A percentile compares a stretch with the other conserved stretches of the same genome.
Evolutionary conservation across 352 stramenopile genomes (phyloP).

Genomic region (Globisporangium nunn): DNA sequence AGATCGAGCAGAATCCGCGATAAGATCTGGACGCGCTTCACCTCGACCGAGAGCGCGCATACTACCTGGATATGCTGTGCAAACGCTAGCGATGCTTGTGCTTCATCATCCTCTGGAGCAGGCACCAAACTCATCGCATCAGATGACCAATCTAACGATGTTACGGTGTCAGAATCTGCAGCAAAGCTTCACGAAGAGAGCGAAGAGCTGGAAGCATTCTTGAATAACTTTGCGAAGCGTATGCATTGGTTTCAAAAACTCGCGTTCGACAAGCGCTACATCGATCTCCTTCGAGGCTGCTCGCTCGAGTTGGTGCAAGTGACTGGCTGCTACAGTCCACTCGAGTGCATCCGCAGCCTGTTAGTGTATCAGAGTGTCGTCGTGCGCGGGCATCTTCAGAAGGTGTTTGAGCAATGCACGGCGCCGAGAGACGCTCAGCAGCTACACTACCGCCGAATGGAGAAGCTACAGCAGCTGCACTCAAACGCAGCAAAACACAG

Average conservation of each 20-base stretch:
- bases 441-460: conserved; percentile 43
- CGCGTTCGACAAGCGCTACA: conserved; percentile 41
- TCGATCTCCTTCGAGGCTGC: conserved; percentile 25
- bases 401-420: conserved; percentile 30
- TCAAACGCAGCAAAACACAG: conserved; percentile 40
- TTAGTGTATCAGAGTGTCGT: conserved; percentile 56
- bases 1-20: conserved; percentile 15
- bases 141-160: conserved; percentile 9
- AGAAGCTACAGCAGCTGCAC: conserved; percentile 23
- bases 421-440: conserved; percentile 30
- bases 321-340: conserved; percentile 35
- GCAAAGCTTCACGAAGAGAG: conserved; percentile 9
- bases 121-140: conserved; percentile 4
- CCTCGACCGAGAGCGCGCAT: conserved; percentile 19
- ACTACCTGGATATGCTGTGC: conserved; percentile 48
- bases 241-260: conserved; percentile 31
- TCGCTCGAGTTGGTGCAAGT: conserved; percentile 57
- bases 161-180: conserved; percentile 10
- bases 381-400: conserved; percentile 26
- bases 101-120: background rate
- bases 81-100: conserved; percentile 7
- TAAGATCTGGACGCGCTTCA: conserved; percentile 48
- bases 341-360: conserved; percentile 44
- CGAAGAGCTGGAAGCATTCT: conserved; percentile 17
- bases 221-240: conserved; percentile 14